Evolutionary conservation across 2,329 filamentous ascomycete genomes (phyloP), one percentile per base, ranked within the genome.

Genomic region (Biscogniauxia mediterranea): DNA sequence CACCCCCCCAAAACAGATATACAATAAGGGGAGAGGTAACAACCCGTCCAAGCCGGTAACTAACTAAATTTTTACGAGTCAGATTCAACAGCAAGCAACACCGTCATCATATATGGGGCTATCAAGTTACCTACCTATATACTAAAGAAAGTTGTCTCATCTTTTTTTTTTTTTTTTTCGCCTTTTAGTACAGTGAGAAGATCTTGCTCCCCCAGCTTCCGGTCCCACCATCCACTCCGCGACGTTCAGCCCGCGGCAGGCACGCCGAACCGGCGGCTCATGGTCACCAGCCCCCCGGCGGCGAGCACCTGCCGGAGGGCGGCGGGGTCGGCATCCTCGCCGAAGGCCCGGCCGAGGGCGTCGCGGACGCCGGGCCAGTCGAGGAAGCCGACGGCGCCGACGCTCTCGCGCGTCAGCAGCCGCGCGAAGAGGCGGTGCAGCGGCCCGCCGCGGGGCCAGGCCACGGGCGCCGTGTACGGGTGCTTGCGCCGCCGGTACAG

Each of bases 331-430:
- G 69, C 69, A 1, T 70, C 70, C 2, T 76, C 73, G 1, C 70
- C 68, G 59, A 82, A 82, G 0, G 73, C 80, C 50, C 59, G 64
- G 21, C 69, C 67, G 13, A 81, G 66, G 49, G 75, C 64, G 5
- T 69, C 61, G 63, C 76, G 57, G 0, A 77, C 69, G 19, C 69
- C 69, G 1, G 69, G 60, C 69, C 73, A 81, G 46, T 79, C 70
- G 2, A 80, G 61, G 61, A 81, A 80, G 0, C 78, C 77, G 3
- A 81, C 65, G 2, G 65, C 59, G 25, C 75, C 71, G 2, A 81
- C 69, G 38, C 73, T 74, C 9, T 76, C 72, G 25, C 68, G 54
- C 0, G 76, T 77, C 11, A 78, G 64, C 1, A 79, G 61, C 9
- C 61, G 46, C 28, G 59, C 49, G 51, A 76, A 53, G 52, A 54